Evolutionary conservation across 2,329 filamentous ascomycete species (phyloP).

Genomic region (Aspergillus pseudonomiae): DNA sequence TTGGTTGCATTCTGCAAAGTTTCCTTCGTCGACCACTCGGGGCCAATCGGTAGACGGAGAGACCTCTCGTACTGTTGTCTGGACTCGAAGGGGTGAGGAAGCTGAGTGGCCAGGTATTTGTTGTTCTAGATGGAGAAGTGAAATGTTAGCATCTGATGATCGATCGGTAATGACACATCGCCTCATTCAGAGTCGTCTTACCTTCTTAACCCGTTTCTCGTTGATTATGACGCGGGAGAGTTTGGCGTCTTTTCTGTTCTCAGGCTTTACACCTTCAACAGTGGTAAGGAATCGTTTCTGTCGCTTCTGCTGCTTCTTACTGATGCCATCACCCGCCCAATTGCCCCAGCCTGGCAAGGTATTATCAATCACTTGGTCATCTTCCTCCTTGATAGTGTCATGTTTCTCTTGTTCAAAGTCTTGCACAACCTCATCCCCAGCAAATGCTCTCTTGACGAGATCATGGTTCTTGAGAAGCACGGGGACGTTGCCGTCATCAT

Average conservation of each 20-base stretch:
- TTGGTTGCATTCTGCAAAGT: conserved; percentile 88
- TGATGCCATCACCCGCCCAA: conserved; percentile 85
- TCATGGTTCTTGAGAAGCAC: conserved; percentile 58
- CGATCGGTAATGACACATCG: neutral
- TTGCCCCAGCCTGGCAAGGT: conserved; percentile 93
- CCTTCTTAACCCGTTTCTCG: conserved; percentile 88
- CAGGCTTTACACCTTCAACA: conserved; percentile 70
- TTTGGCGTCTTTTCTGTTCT: conserved; percentile 79
- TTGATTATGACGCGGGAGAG: conserved; percentile 86
- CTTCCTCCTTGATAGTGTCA: conserved; percentile 71
- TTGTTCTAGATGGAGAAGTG: conserved; percentile 61
- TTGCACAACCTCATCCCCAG: conserved; percentile 78
- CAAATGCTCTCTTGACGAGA: conserved; percentile 82
- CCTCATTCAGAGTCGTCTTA: conserved; percentile 41
- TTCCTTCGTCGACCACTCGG: conserved; percentile 96
- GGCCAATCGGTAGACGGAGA: conserved; percentile 82
- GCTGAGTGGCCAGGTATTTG: conserved; percentile 79
- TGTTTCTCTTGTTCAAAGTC: conserved; percentile 83
- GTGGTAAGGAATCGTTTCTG: conserved; percentile 55
- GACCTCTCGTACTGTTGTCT: conserved; percentile 87
- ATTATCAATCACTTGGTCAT: conserved; percentile 78
- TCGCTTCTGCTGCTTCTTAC: conserved; percentile 65
- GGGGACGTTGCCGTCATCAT: conserved; percentile 45
- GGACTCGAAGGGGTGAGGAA: conserved; percentile 90
- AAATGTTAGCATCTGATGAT: conserved; percentile 11